Evolutionary conservation across 2,329 filamentous ascomycete species (phyloP).

Genomic region (Cercospora canescens): DNA sequence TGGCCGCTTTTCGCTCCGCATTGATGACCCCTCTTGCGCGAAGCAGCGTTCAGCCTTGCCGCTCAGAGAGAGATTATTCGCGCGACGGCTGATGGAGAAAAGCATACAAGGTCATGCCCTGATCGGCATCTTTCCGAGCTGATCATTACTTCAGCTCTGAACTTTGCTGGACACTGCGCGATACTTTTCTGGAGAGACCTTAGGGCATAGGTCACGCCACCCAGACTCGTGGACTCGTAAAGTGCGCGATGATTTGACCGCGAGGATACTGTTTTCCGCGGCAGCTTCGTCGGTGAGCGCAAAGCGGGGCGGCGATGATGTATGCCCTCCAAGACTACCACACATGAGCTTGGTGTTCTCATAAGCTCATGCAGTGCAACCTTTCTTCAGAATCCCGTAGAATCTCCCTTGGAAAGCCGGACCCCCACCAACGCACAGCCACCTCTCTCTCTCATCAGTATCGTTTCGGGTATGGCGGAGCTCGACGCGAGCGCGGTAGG

Average conservation of each 20-base stretch:
- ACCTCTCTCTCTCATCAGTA: neutral
- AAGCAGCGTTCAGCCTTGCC: too few relatives aligned
- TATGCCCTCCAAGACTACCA: neutral
- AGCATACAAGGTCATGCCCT: neutral
- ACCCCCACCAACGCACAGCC: neutral
- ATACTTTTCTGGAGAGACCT: neutral
- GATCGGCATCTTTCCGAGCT: neutral
- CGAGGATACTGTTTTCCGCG: neutral
- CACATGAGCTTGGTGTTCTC: neutral
- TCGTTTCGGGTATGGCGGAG: neutral
- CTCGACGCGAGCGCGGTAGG: neutral
- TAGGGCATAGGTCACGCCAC: neutral
- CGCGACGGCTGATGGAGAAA: neutral
- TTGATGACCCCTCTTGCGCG: too few relatives aligned
- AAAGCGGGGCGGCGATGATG: neutral
- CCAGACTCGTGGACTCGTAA: neutral
- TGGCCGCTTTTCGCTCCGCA: too few relatives aligned
- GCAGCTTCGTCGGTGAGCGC: neutral
- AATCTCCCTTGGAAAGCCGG: neutral
- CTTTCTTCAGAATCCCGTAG: neutral
- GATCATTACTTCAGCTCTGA: neutral
- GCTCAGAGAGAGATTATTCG: too few relatives aligned
- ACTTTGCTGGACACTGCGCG: neutral
- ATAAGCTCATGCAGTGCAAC: neutral
- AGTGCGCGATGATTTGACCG: neutral